Percentiles rank a stretch among this genome's conserved stretches.
phyloP scores from a whole-genome alignment of 495 filamentous ascomycete genomes.

The Podospora appendiculata region DNA sequence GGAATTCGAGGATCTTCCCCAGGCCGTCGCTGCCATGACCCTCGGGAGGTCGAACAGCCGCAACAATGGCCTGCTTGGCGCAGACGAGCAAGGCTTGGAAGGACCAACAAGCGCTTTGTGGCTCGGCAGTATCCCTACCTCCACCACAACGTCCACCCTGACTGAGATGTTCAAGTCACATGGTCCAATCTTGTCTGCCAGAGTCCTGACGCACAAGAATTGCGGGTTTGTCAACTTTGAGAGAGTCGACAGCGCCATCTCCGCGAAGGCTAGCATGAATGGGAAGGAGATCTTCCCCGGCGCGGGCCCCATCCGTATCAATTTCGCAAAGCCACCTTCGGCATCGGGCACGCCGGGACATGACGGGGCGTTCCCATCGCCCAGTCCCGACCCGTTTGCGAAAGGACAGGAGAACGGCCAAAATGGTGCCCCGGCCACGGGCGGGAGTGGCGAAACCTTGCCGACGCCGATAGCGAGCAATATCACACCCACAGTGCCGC shows the following conservation, averaged over 20 bases:
- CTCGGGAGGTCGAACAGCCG: conserved; percentile 54
- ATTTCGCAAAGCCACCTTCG: conserved; percentile 93
- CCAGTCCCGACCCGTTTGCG: conserved; percentile 79
- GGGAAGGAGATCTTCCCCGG: conserved; percentile 98
- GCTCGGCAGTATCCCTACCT: conserved; percentile 97
- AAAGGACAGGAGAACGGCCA: conserved; percentile 41
- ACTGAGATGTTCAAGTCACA: conserved; percentile 88
- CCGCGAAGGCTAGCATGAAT: conserved; percentile 78
- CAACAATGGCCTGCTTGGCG: conserved; percentile 46
- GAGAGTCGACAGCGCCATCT: conserved; percentile 76
- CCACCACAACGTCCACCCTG: conserved; percentile 87
- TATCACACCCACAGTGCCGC: conserved; percentile 56
- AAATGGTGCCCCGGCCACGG: conserved; percentile 25
- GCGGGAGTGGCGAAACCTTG: conserved; percentile 38
- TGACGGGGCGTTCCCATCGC: conserved; percentile 78
- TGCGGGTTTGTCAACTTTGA: conserved; percentile 99
- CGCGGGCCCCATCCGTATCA: conserved; percentile 88
- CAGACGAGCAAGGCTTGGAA: conserved; percentile 74
- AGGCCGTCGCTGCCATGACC: conserved; percentile 73
- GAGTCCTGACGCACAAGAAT: conserved; percentile 97
- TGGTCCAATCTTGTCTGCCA: conserved; percentile 82
- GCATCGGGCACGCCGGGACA: conserved; percentile 76
- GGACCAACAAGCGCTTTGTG: conserved; percentile 88
- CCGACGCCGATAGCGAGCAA: conserved; percentile 32
- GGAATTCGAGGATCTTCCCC: conserved; percentile 60